phyloP scores from a whole-genome alignment of 2,329 filamentous ascomycete genomes.

The Clarireedia hainanense region DNA sequence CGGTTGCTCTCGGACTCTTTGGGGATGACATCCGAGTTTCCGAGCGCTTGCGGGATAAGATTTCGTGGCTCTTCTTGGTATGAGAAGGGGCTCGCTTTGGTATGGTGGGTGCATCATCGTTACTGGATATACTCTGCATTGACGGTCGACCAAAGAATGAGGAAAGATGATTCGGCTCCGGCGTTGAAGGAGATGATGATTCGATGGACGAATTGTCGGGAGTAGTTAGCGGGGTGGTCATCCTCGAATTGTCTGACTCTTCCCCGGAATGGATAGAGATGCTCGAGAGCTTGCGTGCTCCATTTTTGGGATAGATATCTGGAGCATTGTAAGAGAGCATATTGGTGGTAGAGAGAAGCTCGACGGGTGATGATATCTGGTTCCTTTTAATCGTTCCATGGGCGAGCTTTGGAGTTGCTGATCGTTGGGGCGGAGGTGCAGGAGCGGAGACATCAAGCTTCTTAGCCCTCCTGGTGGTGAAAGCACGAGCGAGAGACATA shows the following conservation, averaged over 20 bases:
- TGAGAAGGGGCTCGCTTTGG: slow-evolving; percentile 77
- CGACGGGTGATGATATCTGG: slow-evolving; percentile 82
- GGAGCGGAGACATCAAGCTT: slow-evolving; percentile 22
- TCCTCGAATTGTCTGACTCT: slow-evolving; percentile 59
- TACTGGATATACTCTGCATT: slow-evolving; percentile 30
- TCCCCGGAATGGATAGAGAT: slow-evolving; percentile 43
- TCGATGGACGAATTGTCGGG: slow-evolving; percentile 37
- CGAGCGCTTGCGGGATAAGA: slow-evolving; percentile 62
- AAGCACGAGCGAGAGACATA: slow-evolving; percentile 59
- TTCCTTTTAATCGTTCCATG: slow-evolving; percentile 31
- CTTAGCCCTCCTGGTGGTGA: slow-evolving; percentile 58
- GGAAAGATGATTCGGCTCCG: slow-evolving; percentile 59
- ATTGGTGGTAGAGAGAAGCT: slow-evolving; percentile 90
- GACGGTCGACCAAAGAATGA: slow-evolving; percentile 47
- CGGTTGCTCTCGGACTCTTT: slow-evolving; percentile 44
- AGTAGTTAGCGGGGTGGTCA: slow-evolving; percentile 35
- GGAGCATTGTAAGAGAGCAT: slow-evolving; percentile 93
- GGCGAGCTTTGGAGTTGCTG: slow-evolving; percentile 24
- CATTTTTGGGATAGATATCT: slow-evolving; percentile 49
- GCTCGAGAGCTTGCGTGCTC: slow-evolving; percentile 1
- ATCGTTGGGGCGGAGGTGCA: slow-evolving; percentile 19
- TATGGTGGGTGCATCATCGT: slow-evolving; percentile 46
- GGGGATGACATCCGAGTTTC: slow-evolving; percentile 52
- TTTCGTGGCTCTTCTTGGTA: slow-evolving; percentile 79
- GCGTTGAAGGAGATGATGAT: slow-evolving; percentile 33